Evolutionary conservation across 2,329 filamentous ascomycete species (phyloP), one percentile per base, ranked within the genome.

Genomic region (Mollisiaceae sp.): DNA sequence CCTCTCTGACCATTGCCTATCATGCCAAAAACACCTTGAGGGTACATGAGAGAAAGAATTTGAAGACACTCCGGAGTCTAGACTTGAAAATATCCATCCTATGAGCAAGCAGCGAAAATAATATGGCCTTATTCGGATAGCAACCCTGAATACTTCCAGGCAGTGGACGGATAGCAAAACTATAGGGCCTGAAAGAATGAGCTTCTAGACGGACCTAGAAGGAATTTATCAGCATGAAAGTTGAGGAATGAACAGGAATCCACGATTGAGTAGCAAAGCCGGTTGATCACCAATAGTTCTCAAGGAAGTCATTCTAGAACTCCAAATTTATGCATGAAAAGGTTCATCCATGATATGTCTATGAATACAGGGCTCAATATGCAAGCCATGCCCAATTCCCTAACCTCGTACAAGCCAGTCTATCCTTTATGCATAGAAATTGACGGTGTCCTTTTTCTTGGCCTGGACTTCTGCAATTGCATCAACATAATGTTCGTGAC

Each of bases 401-500:
- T 61, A 65, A 63, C 62, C 62, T 67, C 65, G 52, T 62, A 70
- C 64, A 65, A 69, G 39, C 61, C 64, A 58, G 47, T 18, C 57
- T n/a, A 66, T 27, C 43, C 56, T 54, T 65, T 73, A 74, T 61
- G 73, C 73, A 57, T 74, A 74, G 63, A 74, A 73, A 64, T 73
- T 74, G 68, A 75, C 71, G 36, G 71, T 73, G 38, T 75, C 69
- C 65, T 74, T 74, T 86, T 78, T 96, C 93, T 87, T 96, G 96
- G 91, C 89, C 79, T 94, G 93, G 73, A 99, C 95, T 81, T 99
- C 95, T 43, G 93, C 87, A 79, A 99, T 98, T 67, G 95, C 95
- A 83, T 99, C 95, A 59, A 99, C 95, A 77, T 98, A 99, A 80
- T 99, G 93, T 83, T 99, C 95, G 78, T 99, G 95, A 66, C 91